Conservation (phyloP, 306 rosid genomes). For the Dalbergia cochinchinensis region DNA sequence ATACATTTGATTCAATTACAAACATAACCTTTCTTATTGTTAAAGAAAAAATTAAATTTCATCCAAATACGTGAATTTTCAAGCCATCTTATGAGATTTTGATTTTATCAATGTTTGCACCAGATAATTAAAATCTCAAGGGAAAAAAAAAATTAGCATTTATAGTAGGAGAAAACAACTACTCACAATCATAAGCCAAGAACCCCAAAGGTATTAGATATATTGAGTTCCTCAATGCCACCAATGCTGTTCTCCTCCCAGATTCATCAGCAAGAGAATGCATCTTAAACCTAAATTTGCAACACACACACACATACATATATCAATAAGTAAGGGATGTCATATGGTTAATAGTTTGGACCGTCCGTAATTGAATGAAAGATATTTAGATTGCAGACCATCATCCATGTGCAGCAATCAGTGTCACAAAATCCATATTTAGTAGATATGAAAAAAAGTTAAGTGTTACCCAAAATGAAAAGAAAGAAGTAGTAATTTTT, state of each 20-base stretch:
- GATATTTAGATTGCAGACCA: constrained; percentile 28
- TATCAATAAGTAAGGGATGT: constrained; percentile 26
- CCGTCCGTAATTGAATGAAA: constrained; percentile 18
- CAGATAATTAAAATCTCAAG: neutral
- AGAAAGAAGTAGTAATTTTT: constrained; percentile 2
- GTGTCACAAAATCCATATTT: neutral
- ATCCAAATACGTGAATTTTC: too few species aligned
- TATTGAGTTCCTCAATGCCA: constrained; percentile 88
- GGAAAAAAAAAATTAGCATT: neutral
- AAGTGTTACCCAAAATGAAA: neutral
- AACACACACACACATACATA: constrained; percentile 23
- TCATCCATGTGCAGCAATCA: constrained; percentile 31
- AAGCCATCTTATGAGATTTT: too few species aligned
- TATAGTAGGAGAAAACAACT: constrained; percentile 36
- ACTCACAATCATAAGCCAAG: constrained; percentile 96
- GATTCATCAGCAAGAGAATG: constrained; percentile 86
- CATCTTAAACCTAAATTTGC: constrained; percentile 83
- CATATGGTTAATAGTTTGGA: constrained; percentile 2
- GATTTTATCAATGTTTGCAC: constrained; percentile 14
- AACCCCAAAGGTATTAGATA: constrained; percentile 93
- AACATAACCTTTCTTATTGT: too few species aligned
- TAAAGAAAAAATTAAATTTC: too few species aligned
- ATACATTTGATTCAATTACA: too few species aligned
- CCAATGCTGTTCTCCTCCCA: constrained; percentile 81
- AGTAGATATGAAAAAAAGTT: neutral